Evolutionary conservation across 2,329 filamentous ascomycete species (phyloP).

Genomic region (Cladophialophora bantiana): DNA sequence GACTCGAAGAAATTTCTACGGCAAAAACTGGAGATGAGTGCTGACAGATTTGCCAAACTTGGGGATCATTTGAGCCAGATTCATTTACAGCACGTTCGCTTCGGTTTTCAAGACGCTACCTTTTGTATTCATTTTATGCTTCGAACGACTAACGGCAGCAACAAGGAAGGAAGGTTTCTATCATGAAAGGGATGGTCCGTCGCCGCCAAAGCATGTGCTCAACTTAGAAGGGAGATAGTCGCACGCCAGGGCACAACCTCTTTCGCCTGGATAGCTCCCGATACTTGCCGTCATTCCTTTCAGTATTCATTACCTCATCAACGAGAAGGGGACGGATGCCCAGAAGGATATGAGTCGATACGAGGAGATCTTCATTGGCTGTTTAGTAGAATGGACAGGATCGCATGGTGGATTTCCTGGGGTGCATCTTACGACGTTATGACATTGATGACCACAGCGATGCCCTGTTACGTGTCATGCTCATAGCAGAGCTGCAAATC

Average conservation of each 20-base stretch:
- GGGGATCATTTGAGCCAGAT: not conserved
- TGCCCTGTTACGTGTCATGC: slow-evolving; percentile 4
- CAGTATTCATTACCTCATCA: not conserved
- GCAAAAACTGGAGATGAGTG: not conserved
- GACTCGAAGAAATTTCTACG: not conserved
- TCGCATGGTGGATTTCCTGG: slow-evolving; percentile 2
- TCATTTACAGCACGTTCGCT: slow-evolving; percentile 22
- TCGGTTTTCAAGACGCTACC: slow-evolving; percentile 4
- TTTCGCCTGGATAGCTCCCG: not conserved
- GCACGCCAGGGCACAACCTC: not conserved
- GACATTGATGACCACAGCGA: slow-evolving; percentile 16
- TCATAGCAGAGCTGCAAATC: not conserved
- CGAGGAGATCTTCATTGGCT: not conserved
- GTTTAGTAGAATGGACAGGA: not conserved
- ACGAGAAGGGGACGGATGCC: not conserved
- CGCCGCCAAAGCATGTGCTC: not conserved
- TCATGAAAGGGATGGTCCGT: not conserved
- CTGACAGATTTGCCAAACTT: not conserved
- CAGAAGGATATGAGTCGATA: not conserved
- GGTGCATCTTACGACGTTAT: slow-evolving; percentile 15
- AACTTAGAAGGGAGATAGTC: not conserved
- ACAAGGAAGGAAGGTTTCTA: not conserved
- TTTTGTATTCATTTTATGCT: not conserved
- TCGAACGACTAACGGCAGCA: not conserved
- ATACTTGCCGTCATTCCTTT: not conserved